phyloP scores from a whole-genome alignment of 257 asterid genomes.

The Solanum commersonii region DNA sequence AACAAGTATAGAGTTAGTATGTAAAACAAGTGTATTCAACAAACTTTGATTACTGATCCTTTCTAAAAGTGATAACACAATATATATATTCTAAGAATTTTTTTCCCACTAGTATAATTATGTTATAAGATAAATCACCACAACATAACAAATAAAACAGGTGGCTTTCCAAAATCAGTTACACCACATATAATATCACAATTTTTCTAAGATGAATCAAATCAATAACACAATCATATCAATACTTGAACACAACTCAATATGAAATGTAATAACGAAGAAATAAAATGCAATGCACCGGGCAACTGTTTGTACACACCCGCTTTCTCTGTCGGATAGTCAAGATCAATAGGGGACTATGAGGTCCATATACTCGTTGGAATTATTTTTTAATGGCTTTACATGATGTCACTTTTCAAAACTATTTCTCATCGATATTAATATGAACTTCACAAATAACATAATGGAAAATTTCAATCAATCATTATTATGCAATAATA shows the following conservation, averaged over 20 bases:
- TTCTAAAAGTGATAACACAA: too few species aligned
- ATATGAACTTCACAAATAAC: background rate
- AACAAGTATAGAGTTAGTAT: too few species aligned
- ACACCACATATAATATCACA: background rate
- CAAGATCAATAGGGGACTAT: fast-evolving
- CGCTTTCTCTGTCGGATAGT: too few species aligned
- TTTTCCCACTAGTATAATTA: background rate
- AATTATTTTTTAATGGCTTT: background rate
- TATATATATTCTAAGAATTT: too few species aligned
- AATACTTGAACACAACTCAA: too few species aligned
- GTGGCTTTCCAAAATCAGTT: background rate
- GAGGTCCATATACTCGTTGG: background rate
- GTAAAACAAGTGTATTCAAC: too few species aligned
- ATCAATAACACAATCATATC: background rate
- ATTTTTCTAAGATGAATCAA: background rate
- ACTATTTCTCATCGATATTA: too few species aligned
- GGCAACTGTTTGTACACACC: background rate
- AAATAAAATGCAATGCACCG: background rate
- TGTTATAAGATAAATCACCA: background rate
- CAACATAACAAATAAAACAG: too few species aligned
- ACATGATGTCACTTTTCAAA: too few species aligned
- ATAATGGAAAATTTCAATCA: background rate
- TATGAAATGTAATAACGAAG: too few species aligned
- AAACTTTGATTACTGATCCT: fast-evolving
- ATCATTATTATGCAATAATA: background rate